Conservation (phyloP, 805 yeast species). For the Cyberlindnera sargentensis region DNA sequence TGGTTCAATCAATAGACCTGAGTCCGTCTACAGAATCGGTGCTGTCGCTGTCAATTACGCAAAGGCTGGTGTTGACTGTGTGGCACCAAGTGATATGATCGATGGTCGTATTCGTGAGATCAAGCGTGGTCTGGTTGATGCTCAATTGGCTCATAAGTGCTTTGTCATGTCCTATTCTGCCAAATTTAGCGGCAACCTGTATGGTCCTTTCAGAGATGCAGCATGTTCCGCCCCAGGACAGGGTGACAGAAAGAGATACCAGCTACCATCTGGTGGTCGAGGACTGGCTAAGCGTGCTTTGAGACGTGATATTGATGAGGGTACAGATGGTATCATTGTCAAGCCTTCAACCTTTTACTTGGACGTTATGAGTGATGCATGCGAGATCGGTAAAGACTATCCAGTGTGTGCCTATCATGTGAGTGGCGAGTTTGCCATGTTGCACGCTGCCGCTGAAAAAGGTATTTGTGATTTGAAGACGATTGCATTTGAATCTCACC, state of each 20-base stretch:
- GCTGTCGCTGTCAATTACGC: constrained; percentile 96
- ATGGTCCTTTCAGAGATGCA: constrained; percentile 98
- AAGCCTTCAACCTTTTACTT: constrained; percentile 95
- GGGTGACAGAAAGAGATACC: constrained; percentile 92
- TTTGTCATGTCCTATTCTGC: constrained; percentile 93
- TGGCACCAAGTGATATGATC: constrained; percentile 97
- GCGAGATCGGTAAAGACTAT: constrained; percentile 70
- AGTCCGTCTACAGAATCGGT: constrained; percentile 75
- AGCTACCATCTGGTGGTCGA: constrained; percentile 85
- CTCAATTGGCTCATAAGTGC: constrained; percentile 78
- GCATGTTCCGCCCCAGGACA: constrained; percentile 85
- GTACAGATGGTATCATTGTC: constrained; percentile 92
- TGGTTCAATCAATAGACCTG: constrained; percentile 72
- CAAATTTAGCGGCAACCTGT: constrained; percentile 82
- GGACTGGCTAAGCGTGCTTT: constrained; percentile 94
- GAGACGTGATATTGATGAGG: constrained; percentile 79
- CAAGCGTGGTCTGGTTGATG: constrained; percentile 74
- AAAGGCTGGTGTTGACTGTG: constrained; percentile 89
- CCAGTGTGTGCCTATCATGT: constrained; percentile 96
- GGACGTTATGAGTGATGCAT: constrained; percentile 85
- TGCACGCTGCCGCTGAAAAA: constrained; percentile 97
- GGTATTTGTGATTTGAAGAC: constrained; percentile 81
- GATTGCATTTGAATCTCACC: constrained; percentile 76
- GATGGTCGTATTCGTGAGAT: constrained; percentile 91
- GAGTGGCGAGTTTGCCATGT: constrained; percentile 95